A percentile compares a stretch with the other conserved stretches of the same genome.
These are phyloP conservation scores for Colletotrichum siamense DNA, from an alignment of 2,329 filamentous ascomycete species.

Conservation along the genomic window DNA sequence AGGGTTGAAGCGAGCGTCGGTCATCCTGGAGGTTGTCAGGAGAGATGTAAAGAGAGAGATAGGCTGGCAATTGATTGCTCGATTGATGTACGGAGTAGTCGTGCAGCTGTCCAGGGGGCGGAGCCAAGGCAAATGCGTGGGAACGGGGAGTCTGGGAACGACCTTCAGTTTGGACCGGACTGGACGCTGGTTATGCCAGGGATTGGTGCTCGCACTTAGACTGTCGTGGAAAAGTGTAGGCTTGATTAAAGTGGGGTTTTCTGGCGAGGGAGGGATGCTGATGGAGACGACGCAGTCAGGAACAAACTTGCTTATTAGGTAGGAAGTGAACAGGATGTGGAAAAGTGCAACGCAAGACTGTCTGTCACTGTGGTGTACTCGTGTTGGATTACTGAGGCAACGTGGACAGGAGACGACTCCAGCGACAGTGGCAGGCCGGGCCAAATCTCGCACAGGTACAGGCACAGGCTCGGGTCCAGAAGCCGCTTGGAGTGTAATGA, in stretches of 20 bases:
- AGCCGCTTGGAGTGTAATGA: neutral
- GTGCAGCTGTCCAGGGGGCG: neutral
- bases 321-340: neutral
- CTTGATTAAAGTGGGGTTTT: neutral
- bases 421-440: neutral
- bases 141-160: neutral
- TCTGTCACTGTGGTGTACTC: neutral
- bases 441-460: neutral
- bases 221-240: neutral
- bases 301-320: neutral
- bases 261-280: neutral
- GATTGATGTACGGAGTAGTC: neutral
- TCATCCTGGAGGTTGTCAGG: constrained; percentile 9
- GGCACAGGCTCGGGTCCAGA: neutral
- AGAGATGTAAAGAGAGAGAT: neutral
- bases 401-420: neutral
- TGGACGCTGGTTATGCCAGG: neutral
- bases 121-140: neutral
- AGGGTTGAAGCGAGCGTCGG: constrained; percentile 18
- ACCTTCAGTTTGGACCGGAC: neutral
- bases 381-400: neutral
- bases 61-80: neutral
- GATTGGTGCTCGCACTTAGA: neutral
- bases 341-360: neutral
- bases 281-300: neutral